These are phyloP conservation scores for Alternaria gansuensis DNA, from an alignment of 2,329 filamentous ascomycete species.

Conservation along the genomic window DNA sequence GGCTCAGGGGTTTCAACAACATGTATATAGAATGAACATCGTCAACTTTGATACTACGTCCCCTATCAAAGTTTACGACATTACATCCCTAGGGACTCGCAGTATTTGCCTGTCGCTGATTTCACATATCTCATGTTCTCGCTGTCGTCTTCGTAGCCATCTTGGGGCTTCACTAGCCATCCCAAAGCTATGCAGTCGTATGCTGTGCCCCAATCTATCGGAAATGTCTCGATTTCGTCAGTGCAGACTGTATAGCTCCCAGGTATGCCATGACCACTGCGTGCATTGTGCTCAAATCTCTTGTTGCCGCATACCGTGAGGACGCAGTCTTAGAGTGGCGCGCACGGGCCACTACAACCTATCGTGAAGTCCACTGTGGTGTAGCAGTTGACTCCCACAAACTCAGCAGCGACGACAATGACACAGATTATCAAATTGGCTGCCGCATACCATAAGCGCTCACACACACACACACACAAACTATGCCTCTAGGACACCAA, in stretches of 20 bases:
- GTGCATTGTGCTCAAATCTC: background rate
- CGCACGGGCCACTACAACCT: constrained; percentile 18
- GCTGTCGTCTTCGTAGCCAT: background rate
- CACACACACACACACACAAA: background rate
- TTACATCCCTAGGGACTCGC: background rate
- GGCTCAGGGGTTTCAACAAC: background rate
- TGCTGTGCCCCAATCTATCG: background rate
- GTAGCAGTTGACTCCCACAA: background rate
- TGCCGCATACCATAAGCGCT: background rate
- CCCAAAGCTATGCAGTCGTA: constrained; percentile 1
- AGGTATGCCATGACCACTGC: background rate
- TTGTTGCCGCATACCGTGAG: background rate
- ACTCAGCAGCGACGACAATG: background rate
- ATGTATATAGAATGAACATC: constrained; percentile 7
- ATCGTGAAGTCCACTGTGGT: constrained; percentile 16
- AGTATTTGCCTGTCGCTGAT: background rate
- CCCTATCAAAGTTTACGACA: constrained; percentile 17
- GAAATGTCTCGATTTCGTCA: background rate
- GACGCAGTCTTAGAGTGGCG: background rate
- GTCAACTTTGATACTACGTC: constrained; percentile 11
- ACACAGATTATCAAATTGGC: background rate
- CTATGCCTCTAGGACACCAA: background rate
- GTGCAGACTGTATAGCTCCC: background rate
- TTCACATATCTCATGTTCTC: background rate
- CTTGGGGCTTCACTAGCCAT: background rate